A percentile compares a stretch with the other conserved stretches of the same genome.
phyloP scores from a whole-genome alignment of 2,329 filamentous ascomycete genomes.

The Coniochaeta prunicola region DNA sequence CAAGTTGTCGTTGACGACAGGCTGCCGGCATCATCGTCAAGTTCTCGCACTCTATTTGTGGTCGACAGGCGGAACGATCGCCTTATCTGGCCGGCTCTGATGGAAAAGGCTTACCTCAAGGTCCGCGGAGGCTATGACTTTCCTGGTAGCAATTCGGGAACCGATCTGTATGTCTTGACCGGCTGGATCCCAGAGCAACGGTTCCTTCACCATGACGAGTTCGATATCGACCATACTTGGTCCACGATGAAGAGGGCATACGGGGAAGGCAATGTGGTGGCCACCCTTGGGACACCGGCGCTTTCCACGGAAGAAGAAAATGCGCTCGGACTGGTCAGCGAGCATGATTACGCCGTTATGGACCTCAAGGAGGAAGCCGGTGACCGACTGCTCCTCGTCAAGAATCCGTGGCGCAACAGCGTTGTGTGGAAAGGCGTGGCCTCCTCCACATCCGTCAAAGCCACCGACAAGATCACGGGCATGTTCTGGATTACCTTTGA shows the following conservation, averaged over 20 bases:
- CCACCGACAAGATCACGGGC: conserved; percentile 45
- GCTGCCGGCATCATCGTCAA: conserved; percentile 67
- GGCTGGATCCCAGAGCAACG: conserved; percentile 97
- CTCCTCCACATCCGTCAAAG: conserved; percentile 21
- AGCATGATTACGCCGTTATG: conserved; percentile 91
- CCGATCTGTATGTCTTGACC: conserved; percentile 84
- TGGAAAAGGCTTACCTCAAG: conserved; percentile 96
- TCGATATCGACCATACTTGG: conserved; percentile 73
- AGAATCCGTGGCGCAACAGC: conserved; percentile 92
- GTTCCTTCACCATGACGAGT: conserved; percentile 78
- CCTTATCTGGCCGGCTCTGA: conserved; percentile 83
- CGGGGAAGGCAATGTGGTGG: conserved; percentile 68
- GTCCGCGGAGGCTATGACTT: conserved; percentile 95
- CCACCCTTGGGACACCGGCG: conserved; percentile 85
- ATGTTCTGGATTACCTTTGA: conserved; percentile 92
- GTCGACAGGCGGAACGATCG: conserved; percentile 74
- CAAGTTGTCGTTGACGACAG: conserved; percentile 85
- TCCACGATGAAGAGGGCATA: conserved; percentile 67
- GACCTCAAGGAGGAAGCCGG: conserved; percentile 59
- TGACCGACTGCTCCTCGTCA: conserved; percentile 68
- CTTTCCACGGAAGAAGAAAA: conserved; percentile 71
- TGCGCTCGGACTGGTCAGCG: conserved; percentile 72
- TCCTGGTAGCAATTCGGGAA: conserved; percentile 93
- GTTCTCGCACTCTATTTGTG: conserved; percentile 70
- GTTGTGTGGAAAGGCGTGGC: conserved; percentile 60